Evolutionary conservation across 2,329 filamentous ascomycete genomes (phyloP).

Genomic region (Rhynchosporium agropyri): DNA sequence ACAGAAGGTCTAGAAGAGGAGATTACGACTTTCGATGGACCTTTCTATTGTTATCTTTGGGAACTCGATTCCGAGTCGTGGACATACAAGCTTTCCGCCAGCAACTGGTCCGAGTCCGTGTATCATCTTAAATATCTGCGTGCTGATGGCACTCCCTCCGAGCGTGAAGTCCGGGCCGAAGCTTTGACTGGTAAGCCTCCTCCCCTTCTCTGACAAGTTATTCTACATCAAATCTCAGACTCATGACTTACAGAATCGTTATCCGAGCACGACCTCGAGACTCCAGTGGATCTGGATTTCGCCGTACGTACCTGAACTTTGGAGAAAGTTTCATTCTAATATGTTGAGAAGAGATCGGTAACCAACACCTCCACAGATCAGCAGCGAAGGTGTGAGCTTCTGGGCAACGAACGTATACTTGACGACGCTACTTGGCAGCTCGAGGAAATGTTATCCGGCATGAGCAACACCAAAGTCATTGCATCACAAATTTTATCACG

Average conservation of each 20-base stretch:
- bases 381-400: not conserved
- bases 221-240: not conserved
- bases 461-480: not conserved
- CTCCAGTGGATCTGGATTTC: not conserved
- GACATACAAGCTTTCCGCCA: not conserved
- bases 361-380: not conserved
- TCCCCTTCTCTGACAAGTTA: not conserved
- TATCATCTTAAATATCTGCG: conserved; percentile 1
- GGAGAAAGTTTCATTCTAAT: too few relatives aligned
- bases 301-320: too few relatives aligned
- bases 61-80: not conserved
- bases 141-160: not conserved
- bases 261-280: not conserved
- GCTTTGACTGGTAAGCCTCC: conserved; percentile 5
- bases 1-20: conserved; percentile 11
- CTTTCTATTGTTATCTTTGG: not conserved
- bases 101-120: not conserved
- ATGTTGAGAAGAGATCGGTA: not conserved
- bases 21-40: conserved; percentile 1
- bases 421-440: conserved; percentile 13
- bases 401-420: conserved; percentile 3
- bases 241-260: not conserved
- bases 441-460: conserved; percentile 13
- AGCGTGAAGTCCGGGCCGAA: not conserved
- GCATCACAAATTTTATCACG: conserved; percentile 6